A percentile compares a stretch with the other conserved stretches of the same genome.
phyloP scores from a whole-genome alignment of 192 early-diverging fungal species.

The Coemansia sp. region DNA sequence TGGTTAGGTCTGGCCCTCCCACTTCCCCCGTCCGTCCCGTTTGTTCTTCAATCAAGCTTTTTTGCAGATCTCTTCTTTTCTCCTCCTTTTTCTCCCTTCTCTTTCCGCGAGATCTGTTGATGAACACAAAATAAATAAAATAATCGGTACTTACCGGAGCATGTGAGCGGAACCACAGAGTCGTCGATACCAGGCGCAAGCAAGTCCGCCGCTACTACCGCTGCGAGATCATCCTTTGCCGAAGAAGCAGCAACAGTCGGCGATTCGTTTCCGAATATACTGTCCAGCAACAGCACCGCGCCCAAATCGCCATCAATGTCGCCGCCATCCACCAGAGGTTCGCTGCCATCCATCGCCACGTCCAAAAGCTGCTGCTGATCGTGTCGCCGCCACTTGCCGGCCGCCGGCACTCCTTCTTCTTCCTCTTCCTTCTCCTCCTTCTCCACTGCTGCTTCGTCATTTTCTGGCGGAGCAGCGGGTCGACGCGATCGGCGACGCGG shows the following conservation, averaged over 20 bases:
- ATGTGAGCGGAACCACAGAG: conserved; percentile 1
- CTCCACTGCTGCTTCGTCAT: conserved; percentile 7
- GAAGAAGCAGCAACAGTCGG: conserved; percentile 3
- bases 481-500: conserved; percentile 16
- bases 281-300: conserved; percentile 32
- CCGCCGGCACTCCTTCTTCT: background rate
- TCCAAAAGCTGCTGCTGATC: background rate
- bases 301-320: conserved; percentile 26
- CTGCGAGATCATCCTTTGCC: conserved; percentile 31
- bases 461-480: background rate
- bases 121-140: no score
- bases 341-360: background rate
- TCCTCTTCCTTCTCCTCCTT: background rate
- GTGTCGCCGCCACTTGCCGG: conserved; percentile 41
- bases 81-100: no score
- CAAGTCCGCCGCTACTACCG: conserved; percentile 24
- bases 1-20: no score
- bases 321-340: background rate
- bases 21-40: no score
- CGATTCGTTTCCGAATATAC: conserved; percentile 28
- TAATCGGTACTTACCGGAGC: background rate
- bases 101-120: no score
- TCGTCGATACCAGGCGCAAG: background rate
- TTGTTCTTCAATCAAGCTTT: no score
- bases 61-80: no score